Percentiles rank a stretch among this genome's conserved stretches.
Conservation (phyloP, 179 eudicot species). For the Spinacia oleracea region DNA sequence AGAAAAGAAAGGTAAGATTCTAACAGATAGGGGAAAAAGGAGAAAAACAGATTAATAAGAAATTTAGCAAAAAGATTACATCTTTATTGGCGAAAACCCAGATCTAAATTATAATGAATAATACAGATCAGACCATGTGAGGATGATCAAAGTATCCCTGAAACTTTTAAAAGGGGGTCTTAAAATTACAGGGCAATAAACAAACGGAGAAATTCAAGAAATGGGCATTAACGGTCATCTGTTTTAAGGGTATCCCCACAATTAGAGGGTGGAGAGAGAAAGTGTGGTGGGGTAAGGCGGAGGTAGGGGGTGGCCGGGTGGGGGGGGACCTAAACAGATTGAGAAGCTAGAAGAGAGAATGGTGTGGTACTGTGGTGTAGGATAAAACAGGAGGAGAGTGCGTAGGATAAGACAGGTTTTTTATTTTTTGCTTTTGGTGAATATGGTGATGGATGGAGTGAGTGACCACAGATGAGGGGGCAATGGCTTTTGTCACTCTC, state of each 20-base stretch:
- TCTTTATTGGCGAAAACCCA: slow-evolving; percentile 47
- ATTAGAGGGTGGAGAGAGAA: slow-evolving; percentile 21
- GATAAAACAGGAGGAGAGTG: slow-evolving; percentile 27
- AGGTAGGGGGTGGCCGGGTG: no score
- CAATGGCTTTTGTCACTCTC: slow-evolving; percentile 67
- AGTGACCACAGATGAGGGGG: slow-evolving; percentile 27
- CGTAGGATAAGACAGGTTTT: slow-evolving; percentile 31
- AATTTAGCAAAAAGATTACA: slow-evolving; percentile 43
- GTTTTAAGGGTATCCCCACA: slow-evolving; percentile 20
- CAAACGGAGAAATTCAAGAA: slow-evolving; percentile 9
- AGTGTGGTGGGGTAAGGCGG: neutral
- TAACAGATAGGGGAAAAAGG: slow-evolving; percentile 12
- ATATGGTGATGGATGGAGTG: neutral
- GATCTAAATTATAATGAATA: slow-evolving; percentile 48
- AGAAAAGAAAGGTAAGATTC: slow-evolving; percentile 2
- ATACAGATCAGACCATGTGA: slow-evolving; percentile 37
- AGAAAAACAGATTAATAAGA: slow-evolving; percentile 14
- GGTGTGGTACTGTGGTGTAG: slow-evolving; percentile 22
- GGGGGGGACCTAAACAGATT: no score
- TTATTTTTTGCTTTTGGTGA: no score
- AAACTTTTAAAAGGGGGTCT: slow-evolving; percentile 29
- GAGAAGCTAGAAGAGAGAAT: neutral
- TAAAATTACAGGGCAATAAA: slow-evolving; percentile 21
- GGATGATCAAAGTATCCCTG: slow-evolving; percentile 27
- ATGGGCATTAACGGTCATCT: slow-evolving; percentile 40